Base-by-base conservation (phyloP, 2,329 filamentous ascomycete species). In the Aspergillus japonicus region DNA sequence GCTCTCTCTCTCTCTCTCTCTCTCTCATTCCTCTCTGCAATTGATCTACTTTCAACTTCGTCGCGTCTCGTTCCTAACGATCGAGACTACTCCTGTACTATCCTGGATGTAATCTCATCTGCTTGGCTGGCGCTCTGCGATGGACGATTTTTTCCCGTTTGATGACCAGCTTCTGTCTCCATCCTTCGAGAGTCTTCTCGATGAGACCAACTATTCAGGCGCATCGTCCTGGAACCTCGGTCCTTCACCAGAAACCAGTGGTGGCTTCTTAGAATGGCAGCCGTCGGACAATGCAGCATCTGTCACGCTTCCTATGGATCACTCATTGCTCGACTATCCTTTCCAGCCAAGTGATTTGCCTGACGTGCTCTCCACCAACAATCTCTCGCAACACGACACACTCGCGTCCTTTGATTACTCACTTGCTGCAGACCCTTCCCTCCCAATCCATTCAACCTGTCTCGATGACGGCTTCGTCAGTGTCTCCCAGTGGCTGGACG, bases 401-500 rank as follows among this genome's bases (percentile, higher is more conserved):
- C n/a, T 14, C 5, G 31, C 8, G 42, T 16, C 50, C 5, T 33
- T n/a, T 21, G 29, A 21, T 14, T 12, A 19, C 7, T 16, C 44
- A 14, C 39, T 19, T 44, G 51, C 50, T 33, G n/a, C 29, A 51
- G 14, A 50, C 7, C 47, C 53, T 23, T 4, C 39, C 11, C 24
- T 19, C 24, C n/a, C 42, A 35, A 29, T n/a, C 16, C 42, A 52
- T 19, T 12, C 35, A 2, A 16, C 49, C 1, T 48, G 48, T 21
- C 39, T 54, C 23, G 14, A 14, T 16, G 56, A 48, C 4, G 56
- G 42, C 8, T 65, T 71, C 16, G 61, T 61, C 21, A 52, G 74
- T 74, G 63, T 73, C 47, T 64, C 69, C 1, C 67, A 72, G 39
- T 74, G 72, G 70, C 62, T 73, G 16, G 70, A 80, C 56, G 80